phyloP scores from a whole-genome alignment of 305 asterid species.

The Stenogyne calaminthoides region DNA sequence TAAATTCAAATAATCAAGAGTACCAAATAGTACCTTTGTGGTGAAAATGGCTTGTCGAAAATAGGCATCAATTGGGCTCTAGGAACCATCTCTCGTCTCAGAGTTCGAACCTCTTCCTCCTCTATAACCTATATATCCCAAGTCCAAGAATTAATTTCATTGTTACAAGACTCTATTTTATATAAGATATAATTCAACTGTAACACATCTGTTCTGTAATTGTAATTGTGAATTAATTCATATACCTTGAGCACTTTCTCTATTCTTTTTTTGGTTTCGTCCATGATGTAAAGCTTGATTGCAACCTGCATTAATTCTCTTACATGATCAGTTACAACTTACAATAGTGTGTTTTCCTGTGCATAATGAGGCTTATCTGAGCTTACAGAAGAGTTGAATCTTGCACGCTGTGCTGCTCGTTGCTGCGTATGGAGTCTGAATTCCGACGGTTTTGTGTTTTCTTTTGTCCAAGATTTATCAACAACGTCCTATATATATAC shows the following conservation, averaged over 20 bases:
- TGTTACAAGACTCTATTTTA: background rate
- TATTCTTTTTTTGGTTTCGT: slow-evolving; percentile 65
- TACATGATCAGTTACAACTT: background rate
- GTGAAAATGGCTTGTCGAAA: slow-evolving; percentile 72
- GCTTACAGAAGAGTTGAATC: slow-evolving; percentile 68
- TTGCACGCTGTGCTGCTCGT: slow-evolving; percentile 73
- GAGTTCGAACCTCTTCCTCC: slow-evolving; percentile 70
- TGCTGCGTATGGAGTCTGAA: slow-evolving; percentile 78
- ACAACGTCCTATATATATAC: slow-evolving; percentile 24
- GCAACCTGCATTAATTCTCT: slow-evolving; percentile 55
- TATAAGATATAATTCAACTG: too few species aligned
- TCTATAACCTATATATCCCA: slow-evolving; percentile 54
- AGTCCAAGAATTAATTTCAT: slow-evolving; percentile 1
- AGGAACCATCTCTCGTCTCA: slow-evolving; percentile 78
- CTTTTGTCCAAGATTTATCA: slow-evolving; percentile 49
- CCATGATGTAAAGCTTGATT: slow-evolving; percentile 59
- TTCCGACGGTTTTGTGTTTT: slow-evolving; percentile 61
- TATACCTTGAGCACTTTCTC: slow-evolving; percentile 72
- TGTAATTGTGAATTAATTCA: too few species aligned
- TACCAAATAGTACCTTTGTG: slow-evolving; percentile 56
- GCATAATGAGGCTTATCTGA: background rate
- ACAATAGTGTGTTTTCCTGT: too few species aligned
- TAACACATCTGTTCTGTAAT: too few species aligned
- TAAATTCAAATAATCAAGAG: background rate
- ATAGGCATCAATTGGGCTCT: slow-evolving; percentile 87